Base-by-base conservation (phyloP, 176 grass and related monocot genomes). In the Stipa capillata region DNA sequence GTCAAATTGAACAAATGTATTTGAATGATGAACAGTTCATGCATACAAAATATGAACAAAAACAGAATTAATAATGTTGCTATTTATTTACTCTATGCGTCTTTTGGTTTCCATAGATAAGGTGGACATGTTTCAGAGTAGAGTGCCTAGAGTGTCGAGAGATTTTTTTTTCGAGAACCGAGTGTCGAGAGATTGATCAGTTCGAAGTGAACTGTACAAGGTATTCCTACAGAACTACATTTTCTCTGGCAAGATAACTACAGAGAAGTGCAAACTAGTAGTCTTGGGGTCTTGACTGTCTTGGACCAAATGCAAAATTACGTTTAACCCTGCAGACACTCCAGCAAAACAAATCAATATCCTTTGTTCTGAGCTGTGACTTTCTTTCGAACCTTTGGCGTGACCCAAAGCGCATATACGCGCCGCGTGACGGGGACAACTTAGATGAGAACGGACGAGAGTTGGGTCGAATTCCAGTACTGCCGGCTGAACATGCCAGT, bases 11-110 rank as follows among this genome's bases (percentile, higher is more conserved):
- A 67, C 63, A 76, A 41, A 62, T 85, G 72, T 89, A 85, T 72
- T 76, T 77, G 71, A 59, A 81, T 31, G 12, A 85, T 23, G 69
- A 80, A 80, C 71, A 54, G 33, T 82, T 66, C 16, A 35, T 79
- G 33, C 32, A 28, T 48, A 32, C 12, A 51, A 58, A 70, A 34
- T 42, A 24, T 16, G 2, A 56, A 23, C 1, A 23, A 23, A 43
- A 47, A 28, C 28, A 53, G 0, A 14, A 34, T 21, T 49, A 72
- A 83, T 77, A 61, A 54, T 12, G 1, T 49, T 20, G 17, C 0
- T 72, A 16, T 71, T 10, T 36, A 77, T 43, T 5, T 14, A 4
- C 5, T 34, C 2, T 25, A 4, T 16, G 3, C 47, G 2, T 2
- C 44, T 31, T 45, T 45, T 31, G 27, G 2, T 32, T 31, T 18